Percentiles rank a stretch among this genome's conserved stretches.
phyloP scores from a whole-genome alignment of 2,329 filamentous ascomycete species.

The Pyrenophora tritici-repentis region DNA sequence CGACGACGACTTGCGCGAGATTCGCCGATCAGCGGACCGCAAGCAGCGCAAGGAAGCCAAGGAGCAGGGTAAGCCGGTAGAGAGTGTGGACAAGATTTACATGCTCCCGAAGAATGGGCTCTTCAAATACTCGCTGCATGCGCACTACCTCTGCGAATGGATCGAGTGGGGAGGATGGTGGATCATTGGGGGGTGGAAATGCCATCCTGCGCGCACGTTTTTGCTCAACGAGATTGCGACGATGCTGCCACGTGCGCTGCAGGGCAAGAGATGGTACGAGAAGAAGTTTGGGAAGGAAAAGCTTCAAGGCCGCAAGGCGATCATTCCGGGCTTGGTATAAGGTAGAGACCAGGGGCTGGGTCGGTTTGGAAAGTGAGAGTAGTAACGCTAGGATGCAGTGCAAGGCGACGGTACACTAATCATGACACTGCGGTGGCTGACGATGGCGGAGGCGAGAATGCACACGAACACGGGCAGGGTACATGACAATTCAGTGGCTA shows the following conservation, averaged over 20 bases:
- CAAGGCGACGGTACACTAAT: too few species aligned
- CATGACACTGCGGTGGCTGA: not conserved
- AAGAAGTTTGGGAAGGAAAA: constrained; percentile 85
- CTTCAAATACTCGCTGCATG: constrained; percentile 82
- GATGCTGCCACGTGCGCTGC: constrained; percentile 85
- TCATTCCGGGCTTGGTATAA: constrained; percentile 65
- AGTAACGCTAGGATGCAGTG: not conserved
- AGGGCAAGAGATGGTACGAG: constrained; percentile 83
- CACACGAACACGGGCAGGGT: too few species aligned
- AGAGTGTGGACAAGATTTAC: constrained; percentile 78
- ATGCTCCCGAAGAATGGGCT: constrained; percentile 82
- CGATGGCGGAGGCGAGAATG: not conserved
- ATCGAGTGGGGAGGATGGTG: constrained; percentile 92
- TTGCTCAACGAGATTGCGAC: constrained; percentile 84
- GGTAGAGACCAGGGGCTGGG: not conserved
- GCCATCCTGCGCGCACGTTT: constrained; percentile 78
- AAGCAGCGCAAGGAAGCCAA: constrained; percentile 59
- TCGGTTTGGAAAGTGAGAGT: not conserved
- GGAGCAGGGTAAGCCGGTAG: constrained; percentile 51
- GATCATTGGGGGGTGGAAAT: constrained; percentile 69
- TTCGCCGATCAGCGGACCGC: constrained; percentile 71
- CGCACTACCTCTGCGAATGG: constrained; percentile 97
- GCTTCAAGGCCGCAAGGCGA: constrained; percentile 74
- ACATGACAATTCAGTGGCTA: too few species aligned
- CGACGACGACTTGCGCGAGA: constrained; percentile 86